These are phyloP conservation scores for Neurospora discreta DNA, from an alignment of 495 filamentous ascomycete genomes.

Conservation along the genomic window DNA sequence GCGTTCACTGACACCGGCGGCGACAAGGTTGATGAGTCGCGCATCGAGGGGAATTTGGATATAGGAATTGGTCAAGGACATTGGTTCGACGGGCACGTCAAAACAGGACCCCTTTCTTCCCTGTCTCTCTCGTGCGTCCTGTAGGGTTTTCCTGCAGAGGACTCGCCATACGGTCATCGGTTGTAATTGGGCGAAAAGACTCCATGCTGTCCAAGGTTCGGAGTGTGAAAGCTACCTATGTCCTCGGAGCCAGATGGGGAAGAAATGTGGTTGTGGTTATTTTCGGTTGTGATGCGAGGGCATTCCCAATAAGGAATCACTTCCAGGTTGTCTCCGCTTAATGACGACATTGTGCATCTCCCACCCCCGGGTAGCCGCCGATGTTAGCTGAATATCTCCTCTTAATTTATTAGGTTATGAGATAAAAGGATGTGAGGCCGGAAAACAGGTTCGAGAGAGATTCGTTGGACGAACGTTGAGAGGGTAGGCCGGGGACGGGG, in stretches of 20 bases:
- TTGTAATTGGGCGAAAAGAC: not conserved
- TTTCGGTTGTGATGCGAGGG: not conserved
- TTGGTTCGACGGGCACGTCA: not conserved
- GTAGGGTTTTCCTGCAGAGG: too few species aligned
- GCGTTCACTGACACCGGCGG: not conserved
- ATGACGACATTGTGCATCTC: not conserved
- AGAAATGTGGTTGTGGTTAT: not conserved
- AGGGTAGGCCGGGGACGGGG: not conserved
- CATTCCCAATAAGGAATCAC: not conserved
- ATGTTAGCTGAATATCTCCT: not conserved
- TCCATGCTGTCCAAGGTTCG: not conserved
- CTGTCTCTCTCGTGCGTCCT: not conserved
- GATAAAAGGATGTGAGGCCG: not conserved
- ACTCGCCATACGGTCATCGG: not conserved
- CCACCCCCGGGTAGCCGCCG: not conserved
- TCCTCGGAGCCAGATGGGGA: not conserved
- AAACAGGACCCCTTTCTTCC: not conserved
- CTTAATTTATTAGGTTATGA: not conserved
- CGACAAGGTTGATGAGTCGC: not conserved
- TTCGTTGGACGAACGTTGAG: not conserved
- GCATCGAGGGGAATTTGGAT: too few species aligned
- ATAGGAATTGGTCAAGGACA: too few species aligned
- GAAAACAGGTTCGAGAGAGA: not conserved
- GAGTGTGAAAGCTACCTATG: not conserved
- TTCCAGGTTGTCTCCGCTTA: not conserved